A percentile compares a stretch with the other conserved stretches of the same genome.
Conservation (phyloP, 164 flowering plant species). For the Tetrastigma voinierianum region DNA sequence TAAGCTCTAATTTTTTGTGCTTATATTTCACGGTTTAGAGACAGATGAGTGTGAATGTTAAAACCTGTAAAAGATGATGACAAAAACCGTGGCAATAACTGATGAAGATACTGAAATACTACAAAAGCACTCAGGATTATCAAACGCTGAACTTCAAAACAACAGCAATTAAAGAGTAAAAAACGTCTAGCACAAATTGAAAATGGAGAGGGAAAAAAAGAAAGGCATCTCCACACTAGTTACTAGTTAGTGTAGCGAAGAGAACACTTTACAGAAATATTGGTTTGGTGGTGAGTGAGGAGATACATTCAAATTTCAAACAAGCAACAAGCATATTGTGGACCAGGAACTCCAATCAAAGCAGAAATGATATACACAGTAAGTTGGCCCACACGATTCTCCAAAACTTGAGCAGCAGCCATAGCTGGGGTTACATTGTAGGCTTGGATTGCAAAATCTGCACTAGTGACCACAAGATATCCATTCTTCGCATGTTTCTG, state of each 20-base stretch:
- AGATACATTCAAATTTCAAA: not conserved
- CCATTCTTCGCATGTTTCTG: conserved; percentile 73
- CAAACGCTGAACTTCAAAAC: conserved; percentile 2
- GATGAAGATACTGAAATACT: not conserved
- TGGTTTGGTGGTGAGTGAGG: not conserved
- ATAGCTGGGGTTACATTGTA: conserved; percentile 17
- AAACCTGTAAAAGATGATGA: no score
- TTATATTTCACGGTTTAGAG: no score
- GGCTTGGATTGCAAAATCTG: conserved; percentile 61
- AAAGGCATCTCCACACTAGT: conserved; percentile 4
- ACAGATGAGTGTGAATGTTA: not conserved
- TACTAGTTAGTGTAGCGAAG: not conserved
- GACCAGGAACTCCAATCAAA: not conserved
- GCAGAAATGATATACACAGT: conserved; percentile 8
- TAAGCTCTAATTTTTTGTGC: not conserved
- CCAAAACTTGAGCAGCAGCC: conserved; percentile 8
- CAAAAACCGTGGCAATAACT: not conserved
- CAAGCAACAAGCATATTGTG: not conserved
- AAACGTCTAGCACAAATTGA: not conserved
- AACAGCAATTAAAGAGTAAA: conserved; percentile 8
- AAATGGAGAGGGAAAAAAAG: not conserved
- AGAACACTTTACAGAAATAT: not conserved
- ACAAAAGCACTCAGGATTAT: not conserved
- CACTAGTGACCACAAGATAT: conserved; percentile 75
- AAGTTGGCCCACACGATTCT: not conserved